A percentile compares a stretch with the other conserved stretches of the same genome.
Evolutionary conservation across 441 rosid species (phyloP).

Genomic region (Mallotus japonicus): DNA sequence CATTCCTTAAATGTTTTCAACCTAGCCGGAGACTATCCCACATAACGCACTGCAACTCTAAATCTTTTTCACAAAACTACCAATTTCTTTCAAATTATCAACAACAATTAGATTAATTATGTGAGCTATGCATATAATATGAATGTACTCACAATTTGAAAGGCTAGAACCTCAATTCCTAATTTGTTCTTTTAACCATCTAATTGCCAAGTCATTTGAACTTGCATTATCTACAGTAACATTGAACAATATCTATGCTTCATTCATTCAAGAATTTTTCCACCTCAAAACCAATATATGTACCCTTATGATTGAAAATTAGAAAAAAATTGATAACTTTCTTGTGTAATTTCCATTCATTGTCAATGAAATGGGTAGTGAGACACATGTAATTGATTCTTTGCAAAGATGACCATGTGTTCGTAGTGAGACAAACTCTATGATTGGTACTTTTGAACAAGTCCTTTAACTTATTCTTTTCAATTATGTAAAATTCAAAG

Average conservation of each 20-base stretch:
- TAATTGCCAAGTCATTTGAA: too few species aligned
- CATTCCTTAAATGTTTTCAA: too few species aligned
- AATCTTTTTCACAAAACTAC: neutral
- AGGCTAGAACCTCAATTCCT: neutral
- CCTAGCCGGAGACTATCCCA: neutral
- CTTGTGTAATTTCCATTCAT: neutral
- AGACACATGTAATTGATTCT: neutral
- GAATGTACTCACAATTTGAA: neutral
- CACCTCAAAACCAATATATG: too few species aligned
- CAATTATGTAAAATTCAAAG: too few species aligned
- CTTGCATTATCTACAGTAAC: too few species aligned
- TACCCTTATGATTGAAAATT: too few species aligned
- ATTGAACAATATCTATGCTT: too few species aligned
- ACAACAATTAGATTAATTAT: too few species aligned
- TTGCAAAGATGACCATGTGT: neutral
- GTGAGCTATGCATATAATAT: neutral
- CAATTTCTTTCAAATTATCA: neutral
- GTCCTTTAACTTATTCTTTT: neutral
- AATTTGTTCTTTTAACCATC: too few species aligned
- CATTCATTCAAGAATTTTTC: too few species aligned
- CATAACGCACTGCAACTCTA: too few species aligned
- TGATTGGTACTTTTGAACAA: neutral
- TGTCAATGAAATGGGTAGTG: neutral
- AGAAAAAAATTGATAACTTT: too few species aligned
- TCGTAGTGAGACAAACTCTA: neutral